Base-by-base conservation (phyloP, 2,329 filamentous ascomycete species). In the Fusarium illudens region DNA sequence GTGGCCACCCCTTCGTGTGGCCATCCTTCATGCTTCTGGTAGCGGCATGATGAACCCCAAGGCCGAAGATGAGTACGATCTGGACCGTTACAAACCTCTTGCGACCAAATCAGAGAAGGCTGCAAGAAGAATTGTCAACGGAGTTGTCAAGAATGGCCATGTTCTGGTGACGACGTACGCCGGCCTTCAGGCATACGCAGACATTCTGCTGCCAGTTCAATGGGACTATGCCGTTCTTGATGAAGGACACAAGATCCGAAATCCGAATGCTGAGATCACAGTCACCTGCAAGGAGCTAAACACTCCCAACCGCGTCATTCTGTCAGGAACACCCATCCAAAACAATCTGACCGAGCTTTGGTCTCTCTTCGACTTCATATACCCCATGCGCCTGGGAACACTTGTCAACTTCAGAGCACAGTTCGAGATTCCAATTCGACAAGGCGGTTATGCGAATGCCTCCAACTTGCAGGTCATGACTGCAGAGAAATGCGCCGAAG, bases 1-100 rank as follows among this genome's bases (percentile, higher is more conserved):
- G 96, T 99, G 96, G 96, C 96, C 96, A n/a, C 91, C 96, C n/a
- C 83, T 99, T 30, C 88, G 96, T 39, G 96, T 99, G 6, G 97
- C 94, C 0, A 98, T 99, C 65, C 79, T 99, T 50, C 96, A 99
- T 76, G 93, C 93, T 1, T 97, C 96, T 5, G 96, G 96, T 3
- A 98, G 94, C 77, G 96, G 96, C 17, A 98, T 99, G 95, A 82
- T 97, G 55, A 94, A 97, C 68, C 83, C 96, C n/a, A 81, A 89
- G 78, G 77, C 88, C 74, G 80, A 89, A 78, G 79, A 87, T 71
- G 79, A 83, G 15, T 82, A 84, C 57, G 82, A 85, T 39, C 80
- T 85, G 69, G 83, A 86, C 7, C 72, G 79, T 71, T 79, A 72
- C 44, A 76, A 73, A 68, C 77, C 78, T 4, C 58, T 78, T 17